A percentile compares a stretch with the other conserved stretches of the same genome.
phyloP scores from a whole-genome alignment of 805 yeast species.

The Alloascoidea hylecoeti region DNA sequence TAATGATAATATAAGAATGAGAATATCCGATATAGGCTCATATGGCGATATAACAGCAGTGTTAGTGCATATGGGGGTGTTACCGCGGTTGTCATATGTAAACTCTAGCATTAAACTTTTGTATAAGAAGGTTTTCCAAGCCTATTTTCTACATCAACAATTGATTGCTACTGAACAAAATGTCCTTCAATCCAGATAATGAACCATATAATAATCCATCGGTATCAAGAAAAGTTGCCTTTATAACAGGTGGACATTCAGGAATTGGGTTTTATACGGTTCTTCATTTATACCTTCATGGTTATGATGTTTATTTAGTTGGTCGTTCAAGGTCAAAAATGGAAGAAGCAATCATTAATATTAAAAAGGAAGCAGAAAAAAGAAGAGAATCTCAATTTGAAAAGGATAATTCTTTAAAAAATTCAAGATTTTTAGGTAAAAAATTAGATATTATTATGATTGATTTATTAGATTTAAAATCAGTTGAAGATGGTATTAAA shows the following conservation, averaged over 20 bases:
- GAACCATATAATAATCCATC: conserved; percentile 51
- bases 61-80: too few relatives aligned
- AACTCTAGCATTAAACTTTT: too few relatives aligned
- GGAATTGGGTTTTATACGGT: conserved; percentile 75
- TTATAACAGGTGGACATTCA: conserved; percentile 71
- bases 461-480: not conserved
- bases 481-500: not conserved
- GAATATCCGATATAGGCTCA: too few relatives aligned
- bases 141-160: not conserved
- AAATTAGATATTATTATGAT: not conserved
- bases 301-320: conserved; percentile 60
- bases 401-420: not conserved
- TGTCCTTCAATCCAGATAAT: conserved; percentile 25
- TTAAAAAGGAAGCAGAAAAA: conserved; percentile 36
- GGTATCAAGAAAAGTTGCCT: conserved; percentile 42
- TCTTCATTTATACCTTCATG: conserved; percentile 65
- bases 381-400: conserved; percentile 8
- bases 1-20: too few relatives aligned
- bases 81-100: too few relatives aligned
- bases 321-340: conserved; percentile 52
- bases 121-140: not conserved
- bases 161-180: too few relatives aligned
- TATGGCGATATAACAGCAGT: too few relatives aligned
- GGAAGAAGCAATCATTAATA: conserved; percentile 37
- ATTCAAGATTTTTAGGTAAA: too few relatives aligned